Evolutionary conservation across 306 rosid species (phyloP).

Genomic region (Arachis stenosperma): DNA sequence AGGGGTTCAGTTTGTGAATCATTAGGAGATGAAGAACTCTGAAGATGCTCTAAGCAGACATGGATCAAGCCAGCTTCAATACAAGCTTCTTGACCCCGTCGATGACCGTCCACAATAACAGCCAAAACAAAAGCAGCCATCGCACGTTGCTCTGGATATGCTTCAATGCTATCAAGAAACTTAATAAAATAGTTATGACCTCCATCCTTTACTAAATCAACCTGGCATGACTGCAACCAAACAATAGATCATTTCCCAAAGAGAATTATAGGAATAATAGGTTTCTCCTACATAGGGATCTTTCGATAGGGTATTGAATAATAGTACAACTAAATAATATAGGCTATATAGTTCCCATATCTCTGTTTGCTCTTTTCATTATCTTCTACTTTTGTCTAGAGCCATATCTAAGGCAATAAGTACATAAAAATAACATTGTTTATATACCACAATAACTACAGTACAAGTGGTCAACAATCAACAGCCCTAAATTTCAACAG

Average conservation of each 20-base stretch:
- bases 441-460: background rate
- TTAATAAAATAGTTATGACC: slow-evolving; percentile 92
- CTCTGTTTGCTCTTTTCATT: slow-evolving; percentile 4
- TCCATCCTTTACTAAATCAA: slow-evolving; percentile 95
- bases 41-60: slow-evolving; percentile 93
- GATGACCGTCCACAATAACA: slow-evolving; percentile 93
- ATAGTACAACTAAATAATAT: background rate
- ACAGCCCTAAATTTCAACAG: slow-evolving; percentile 4
- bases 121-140: slow-evolving; percentile 99
- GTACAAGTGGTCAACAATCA: slow-evolving; percentile 1
- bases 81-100: slow-evolving; percentile 97
- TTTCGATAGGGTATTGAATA: slow-evolving; percentile 3
- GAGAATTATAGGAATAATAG: background rate
- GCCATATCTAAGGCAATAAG: background rate
- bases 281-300: slow-evolving; percentile 10
- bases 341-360: background rate
- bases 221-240: slow-evolving; percentile 89
- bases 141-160: slow-evolving; percentile 93
- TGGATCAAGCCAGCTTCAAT: slow-evolving; percentile 74
- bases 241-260: slow-evolving; percentile 28
- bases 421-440: background rate
- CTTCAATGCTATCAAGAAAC: slow-evolving; percentile 95
- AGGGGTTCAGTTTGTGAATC: slow-evolving; percentile 87
- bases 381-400: slow-evolving; percentile 8
- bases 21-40: slow-evolving; percentile 79